Evolutionary conservation across 805 yeast species (phyloP).

Genomic region (Ogataea glucozyma): DNA sequence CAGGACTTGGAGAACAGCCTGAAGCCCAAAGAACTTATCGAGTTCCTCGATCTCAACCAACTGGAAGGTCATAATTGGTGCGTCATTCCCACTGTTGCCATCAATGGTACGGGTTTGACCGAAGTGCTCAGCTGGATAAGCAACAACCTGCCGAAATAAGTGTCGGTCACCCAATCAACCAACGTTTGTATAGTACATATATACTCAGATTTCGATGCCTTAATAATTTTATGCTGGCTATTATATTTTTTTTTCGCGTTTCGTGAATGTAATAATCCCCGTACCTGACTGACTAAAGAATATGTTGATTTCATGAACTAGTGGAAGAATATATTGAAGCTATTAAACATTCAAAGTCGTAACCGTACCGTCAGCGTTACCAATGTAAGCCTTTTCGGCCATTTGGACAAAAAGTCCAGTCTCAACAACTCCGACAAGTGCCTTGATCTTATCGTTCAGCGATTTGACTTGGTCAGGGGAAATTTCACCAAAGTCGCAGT

Average conservation of each 20-base stretch:
- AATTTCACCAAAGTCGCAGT: conserved; percentile 87
- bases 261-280: too few relatives aligned
- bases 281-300: too few relatives aligned
- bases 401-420: conserved; percentile 82
- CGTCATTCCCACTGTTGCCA: conserved; percentile 87
- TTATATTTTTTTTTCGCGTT: neutral
- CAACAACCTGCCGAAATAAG: conserved; percentile 5
- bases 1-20: conserved; percentile 74
- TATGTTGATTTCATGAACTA: too few relatives aligned
- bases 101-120: conserved; percentile 84
- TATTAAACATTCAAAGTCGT: conserved; percentile 40
- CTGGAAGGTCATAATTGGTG: conserved; percentile 79
- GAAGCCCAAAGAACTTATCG: conserved; percentile 79
- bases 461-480: conserved; percentile 43
- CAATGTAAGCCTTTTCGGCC: conserved; percentile 85
- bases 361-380: conserved; percentile 70
- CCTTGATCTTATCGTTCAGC: conserved; percentile 68
- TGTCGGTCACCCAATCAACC: neutral
- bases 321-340: too few relatives aligned
- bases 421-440: conserved; percentile 91
- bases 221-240: too few relatives aligned
- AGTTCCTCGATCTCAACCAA: conserved; percentile 61
- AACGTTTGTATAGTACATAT: too few relatives aligned
- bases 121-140: conserved; percentile 89
- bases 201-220: too few relatives aligned